Evolutionary conservation across 2,329 filamentous ascomycete genomes (phyloP).

Genomic region (Sclerotinia minor): DNA sequence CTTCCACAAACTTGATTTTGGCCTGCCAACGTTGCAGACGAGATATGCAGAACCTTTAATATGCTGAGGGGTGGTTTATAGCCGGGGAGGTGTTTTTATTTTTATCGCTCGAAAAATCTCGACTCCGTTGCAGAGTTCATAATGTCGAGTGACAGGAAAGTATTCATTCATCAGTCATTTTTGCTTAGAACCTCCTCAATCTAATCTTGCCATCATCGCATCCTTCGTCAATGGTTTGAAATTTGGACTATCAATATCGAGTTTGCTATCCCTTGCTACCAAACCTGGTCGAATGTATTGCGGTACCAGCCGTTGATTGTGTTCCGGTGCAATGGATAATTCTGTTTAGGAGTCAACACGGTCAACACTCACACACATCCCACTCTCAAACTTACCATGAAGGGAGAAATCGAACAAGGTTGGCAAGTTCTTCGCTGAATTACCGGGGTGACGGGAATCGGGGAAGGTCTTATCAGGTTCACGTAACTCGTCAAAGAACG

Average conservation of each 20-base stretch:
- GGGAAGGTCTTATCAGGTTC: conserved; percentile 89
- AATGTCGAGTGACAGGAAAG: conserved; percentile 40
- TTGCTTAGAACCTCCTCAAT: conserved; percentile 60
- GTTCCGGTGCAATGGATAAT: conserved; percentile 86
- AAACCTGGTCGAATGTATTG: conserved; percentile 75
- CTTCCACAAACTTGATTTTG: conserved; percentile 38
- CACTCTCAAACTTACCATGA: conserved; percentile 68
- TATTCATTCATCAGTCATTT: conserved; percentile 42
- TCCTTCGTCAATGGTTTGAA: conserved; percentile 88
- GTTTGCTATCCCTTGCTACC: conserved; percentile 60
- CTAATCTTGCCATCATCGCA: conserved; percentile 96
- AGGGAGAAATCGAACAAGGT: conserved; percentile 88
- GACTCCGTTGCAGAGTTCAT: conserved; percentile 35
- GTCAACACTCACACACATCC: conserved; percentile 17
- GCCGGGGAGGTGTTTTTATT: conserved; percentile 29
- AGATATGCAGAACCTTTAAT: conserved; percentile 38
- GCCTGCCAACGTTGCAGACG: conserved; percentile 35
- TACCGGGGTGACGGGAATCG: conserved; percentile 81
- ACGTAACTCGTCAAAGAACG: conserved; percentile 96
- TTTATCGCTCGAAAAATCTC: conserved; percentile 36
- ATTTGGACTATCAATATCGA: conserved; percentile 79
- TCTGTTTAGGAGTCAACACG: conserved; percentile 54
- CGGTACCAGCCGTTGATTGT: conserved; percentile 88
- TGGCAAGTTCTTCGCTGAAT: conserved; percentile 79
- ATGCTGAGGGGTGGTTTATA: conserved; percentile 36